These are phyloP conservation scores for Trichoderma sp. DNA, from an alignment of 2,329 filamentous ascomycete genomes.

Conservation along the genomic window DNA sequence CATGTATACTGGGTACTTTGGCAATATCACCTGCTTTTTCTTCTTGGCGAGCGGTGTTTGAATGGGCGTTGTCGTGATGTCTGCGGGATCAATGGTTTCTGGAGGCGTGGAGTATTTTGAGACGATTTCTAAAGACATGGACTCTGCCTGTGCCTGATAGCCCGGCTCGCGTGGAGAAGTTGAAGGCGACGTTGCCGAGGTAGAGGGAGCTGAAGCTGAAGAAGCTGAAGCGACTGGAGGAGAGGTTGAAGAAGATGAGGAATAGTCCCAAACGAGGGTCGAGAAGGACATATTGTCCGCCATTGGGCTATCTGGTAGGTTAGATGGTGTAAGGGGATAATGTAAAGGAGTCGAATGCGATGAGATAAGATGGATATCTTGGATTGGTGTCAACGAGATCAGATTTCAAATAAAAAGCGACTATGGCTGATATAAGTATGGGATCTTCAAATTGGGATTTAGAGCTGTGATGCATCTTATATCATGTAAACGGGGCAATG, in stretches of 20 bases:
- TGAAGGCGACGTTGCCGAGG: constrained; percentile 20
- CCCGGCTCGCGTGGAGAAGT: constrained; percentile 10
- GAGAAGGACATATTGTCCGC: constrained; percentile 27
- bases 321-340: not conserved
- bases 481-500: constrained; percentile 2
- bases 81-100: constrained; percentile 5
- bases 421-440: constrained; percentile 7
- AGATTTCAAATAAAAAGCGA: not conserved
- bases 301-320: not conserved
- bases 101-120: constrained; percentile 13
- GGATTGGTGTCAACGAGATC: not conserved
- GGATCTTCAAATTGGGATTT: not conserved
- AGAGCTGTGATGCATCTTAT: constrained; percentile 22
- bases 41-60: constrained; percentile 20
- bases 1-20: constrained; percentile 28
- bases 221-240: constrained; percentile 21
- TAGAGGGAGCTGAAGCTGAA: constrained; percentile 8
- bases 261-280: constrained; percentile 25
- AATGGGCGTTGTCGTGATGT: constrained; percentile 14
- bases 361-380: not conserved
- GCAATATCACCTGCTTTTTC: constrained; percentile 20
- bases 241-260: constrained; percentile 14
- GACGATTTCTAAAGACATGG: not conserved
- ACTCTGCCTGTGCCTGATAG: constrained; percentile 7
- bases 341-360: not conserved